These are phyloP conservation scores for Microdochium paspali DNA, from an alignment of 2,329 filamentous ascomycete genomes.

Conservation along the genomic window DNA sequence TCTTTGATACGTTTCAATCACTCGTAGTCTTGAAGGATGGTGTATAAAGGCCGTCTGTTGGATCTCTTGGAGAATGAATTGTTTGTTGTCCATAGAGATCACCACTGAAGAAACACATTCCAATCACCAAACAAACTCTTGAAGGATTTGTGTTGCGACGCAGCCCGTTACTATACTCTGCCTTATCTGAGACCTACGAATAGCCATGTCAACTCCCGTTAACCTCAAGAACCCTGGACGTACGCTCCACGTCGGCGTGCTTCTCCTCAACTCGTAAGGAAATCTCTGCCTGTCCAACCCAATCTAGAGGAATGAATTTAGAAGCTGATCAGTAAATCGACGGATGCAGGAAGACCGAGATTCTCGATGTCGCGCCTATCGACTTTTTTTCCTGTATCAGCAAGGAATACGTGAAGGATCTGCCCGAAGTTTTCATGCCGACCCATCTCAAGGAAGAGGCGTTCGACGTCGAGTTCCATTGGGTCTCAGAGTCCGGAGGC, in stretches of 20 bases:
- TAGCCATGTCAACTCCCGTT: conserved; percentile 5
- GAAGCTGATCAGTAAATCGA: background rate
- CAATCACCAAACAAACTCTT: too few relatives aligned
- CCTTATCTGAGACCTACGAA: too few relatives aligned
- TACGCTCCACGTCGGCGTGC: conserved; percentile 17
- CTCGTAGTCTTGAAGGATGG: too few relatives aligned
- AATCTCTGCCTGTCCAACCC: background rate
- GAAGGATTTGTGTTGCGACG: too few relatives aligned
- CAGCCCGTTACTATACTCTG: too few relatives aligned
- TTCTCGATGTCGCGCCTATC: conserved; percentile 24
- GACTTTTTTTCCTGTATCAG: conserved; percentile 15
- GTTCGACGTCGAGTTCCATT: conserved; percentile 21
- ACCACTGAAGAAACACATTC: too few relatives aligned
- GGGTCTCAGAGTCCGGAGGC: conserved; percentile 19
- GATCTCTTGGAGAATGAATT: too few relatives aligned
- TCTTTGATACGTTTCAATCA: too few relatives aligned
- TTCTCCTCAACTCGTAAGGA: conserved; percentile 16
- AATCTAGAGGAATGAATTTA: background rate
- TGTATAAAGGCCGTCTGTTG: too few relatives aligned
- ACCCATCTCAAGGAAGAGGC: conserved; percentile 9
- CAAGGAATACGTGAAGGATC: conserved; percentile 7
- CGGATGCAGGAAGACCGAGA: conserved; percentile 17
- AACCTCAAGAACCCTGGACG: conserved; percentile 14
- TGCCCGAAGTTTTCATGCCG: conserved; percentile 8
- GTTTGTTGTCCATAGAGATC: too few relatives aligned